Evolutionary conservation across 164 flowering plant species (phyloP), one percentile per base, ranked within the genome.

Genomic region (Buxus sempervirens): DNA sequence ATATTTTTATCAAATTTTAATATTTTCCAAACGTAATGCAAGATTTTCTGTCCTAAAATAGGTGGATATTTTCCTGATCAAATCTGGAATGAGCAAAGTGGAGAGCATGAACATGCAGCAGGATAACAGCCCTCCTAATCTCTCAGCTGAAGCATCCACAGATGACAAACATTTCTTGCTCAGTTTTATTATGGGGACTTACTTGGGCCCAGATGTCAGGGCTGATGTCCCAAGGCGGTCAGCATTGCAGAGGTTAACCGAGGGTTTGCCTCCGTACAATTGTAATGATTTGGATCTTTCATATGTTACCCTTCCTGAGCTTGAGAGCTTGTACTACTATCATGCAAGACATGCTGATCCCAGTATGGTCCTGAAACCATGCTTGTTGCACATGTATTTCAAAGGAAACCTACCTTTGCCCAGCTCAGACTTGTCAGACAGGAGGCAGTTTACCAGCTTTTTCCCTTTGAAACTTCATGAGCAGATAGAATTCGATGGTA

Each of bases 151-250:
- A 49, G 68, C 68, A 56, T 64, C 64, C 59, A 14, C 38, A n/a
- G 60, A 38, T 61, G 69, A 72, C 57, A 70, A 72, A 58, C 53
- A 54, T 2, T 71, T 71, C 65, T 60, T 71, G 65, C 19, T 71
- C 25, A 71, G 59, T 58, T 71, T 71, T 60, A 71, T 71, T 8
- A 58, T 71, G 51, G 69, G 69, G 15, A 65, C 64, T 65, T 71
- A 65, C 65, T 53, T 71, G 51, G 69, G 74, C 23, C 74, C 74
- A 18, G 69, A 71, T 65, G 69, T 71, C 60, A 71, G 65, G 60
- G 51, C 74, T 53, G 74, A 71, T 53, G 38, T 32, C 9, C 74
- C 74, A 27, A 71, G 69, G 60, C 64, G 69, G 53, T 71, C 74
- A 21, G 74, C 65, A 49, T 59, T 45, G 36, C 69, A 71, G 24